Evolutionary conservation across 2,329 filamentous ascomycete species (phyloP), one percentile per base, ranked within the genome.

Genomic region (Penicillium sp.): DNA sequence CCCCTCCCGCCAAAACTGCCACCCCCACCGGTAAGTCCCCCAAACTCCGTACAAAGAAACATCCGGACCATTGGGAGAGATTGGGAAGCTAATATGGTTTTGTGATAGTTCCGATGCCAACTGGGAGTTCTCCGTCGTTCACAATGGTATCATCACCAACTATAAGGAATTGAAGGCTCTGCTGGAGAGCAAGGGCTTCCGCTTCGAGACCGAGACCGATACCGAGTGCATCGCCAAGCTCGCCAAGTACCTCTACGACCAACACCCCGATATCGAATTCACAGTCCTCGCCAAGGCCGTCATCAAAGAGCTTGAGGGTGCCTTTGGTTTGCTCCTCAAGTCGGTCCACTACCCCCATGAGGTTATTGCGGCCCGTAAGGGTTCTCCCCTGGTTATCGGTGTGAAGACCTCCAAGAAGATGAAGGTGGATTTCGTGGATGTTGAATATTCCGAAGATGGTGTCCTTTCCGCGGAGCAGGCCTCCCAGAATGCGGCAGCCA

Each of bases 141-240:
- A 98, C 85, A 98, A 98, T 75, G 93, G 93, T 69, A 98, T 98
- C 80, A 98, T 98, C 75, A 98, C 93, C 77, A 98, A 98, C 82
- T 98, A 98, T 83, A 98, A 98, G 81, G 93, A 98, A 77, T 78
- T 98, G 65, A 95, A 91, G 83, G 88, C 86, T 56, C 83, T 98
- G 57, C 81, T 98, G 61, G 81, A 85, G 75, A 80, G 80, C 78
- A 98, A 97, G 81, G 93, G 93, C 69, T 95, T 95, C 83, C 86
- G 84, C 68, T 98, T 98, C 71, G 93, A 98, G 83, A 98, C 93
- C 45, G 91, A 98, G 75, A 98, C 93, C 60, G 93, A 98, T 69
- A 98, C 93, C 46, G 93, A 98, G 77, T 96, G 91, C 73, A 98
- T 98, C 73, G 93, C 93, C 61, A 98, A 97, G 80, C 83, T 98